Conservation (phyloP, 2,329 filamentous ascomycete species). For the Paecilomyces formosus region DNA sequence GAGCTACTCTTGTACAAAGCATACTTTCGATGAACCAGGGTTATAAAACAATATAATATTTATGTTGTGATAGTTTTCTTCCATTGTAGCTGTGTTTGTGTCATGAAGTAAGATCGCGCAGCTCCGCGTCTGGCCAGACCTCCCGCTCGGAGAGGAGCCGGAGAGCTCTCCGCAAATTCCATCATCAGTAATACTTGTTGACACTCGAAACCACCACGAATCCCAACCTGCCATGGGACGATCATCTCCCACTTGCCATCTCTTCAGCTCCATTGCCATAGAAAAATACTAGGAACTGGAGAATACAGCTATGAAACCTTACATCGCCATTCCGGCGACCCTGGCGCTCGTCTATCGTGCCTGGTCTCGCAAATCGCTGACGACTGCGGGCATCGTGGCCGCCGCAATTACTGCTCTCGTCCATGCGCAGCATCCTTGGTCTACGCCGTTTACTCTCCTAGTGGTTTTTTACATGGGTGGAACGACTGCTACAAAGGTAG, state of each 20-base stretch:
- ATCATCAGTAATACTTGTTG: not conserved
- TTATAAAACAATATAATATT: no score
- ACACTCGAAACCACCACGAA: not conserved
- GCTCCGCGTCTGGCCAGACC: no score
- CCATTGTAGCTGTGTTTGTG: no score
- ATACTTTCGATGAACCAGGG: no score
- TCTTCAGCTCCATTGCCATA: not conserved
- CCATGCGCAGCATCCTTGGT: conserved; percentile 90
- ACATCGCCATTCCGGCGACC: conserved; percentile 41
- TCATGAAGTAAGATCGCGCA: no score
- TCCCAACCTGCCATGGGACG: not conserved
- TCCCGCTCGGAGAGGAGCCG: not conserved
- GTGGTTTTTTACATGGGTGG: conserved; percentile 81
- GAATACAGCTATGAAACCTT: conserved; percentile 30
- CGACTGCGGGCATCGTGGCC: conserved; percentile 63
- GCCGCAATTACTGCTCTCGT: conserved; percentile 67
- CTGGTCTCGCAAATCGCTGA: conserved; percentile 68
- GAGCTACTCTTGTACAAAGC: no score
- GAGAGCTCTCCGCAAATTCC: not conserved
- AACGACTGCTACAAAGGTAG: conserved; percentile 72
- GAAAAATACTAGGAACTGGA: not conserved
- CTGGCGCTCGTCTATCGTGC: conserved; percentile 59
- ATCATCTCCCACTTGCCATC: not conserved
- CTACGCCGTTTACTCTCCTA: conserved; percentile 78
- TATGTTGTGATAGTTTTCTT: no score